These are phyloP conservation scores for Myochromella boudieri DNA, from an alignment of 768 basidiomycete species.

Conservation along the genomic window DNA sequence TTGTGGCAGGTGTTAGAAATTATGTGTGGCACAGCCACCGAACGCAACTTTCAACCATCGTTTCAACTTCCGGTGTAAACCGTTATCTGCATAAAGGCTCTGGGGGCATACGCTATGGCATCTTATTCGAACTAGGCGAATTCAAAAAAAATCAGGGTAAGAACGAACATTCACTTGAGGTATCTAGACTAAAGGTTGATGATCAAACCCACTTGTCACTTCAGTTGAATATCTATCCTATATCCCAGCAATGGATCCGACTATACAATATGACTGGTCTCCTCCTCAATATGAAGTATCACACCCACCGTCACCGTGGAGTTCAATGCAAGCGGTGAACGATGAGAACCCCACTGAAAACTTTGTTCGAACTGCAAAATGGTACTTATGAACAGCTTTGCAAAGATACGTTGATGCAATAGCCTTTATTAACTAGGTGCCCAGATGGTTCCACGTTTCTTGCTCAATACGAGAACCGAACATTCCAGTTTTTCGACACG, in stretches of 20 bases:
- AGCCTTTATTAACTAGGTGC: conserved; percentile 41
- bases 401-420: not conserved
- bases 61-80: too few relatives aligned
- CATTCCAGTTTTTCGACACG: conserved; percentile 56
- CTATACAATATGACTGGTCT: conserved; percentile 11
- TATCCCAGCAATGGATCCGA: not conserved
- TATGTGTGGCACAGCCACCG: too few relatives aligned
- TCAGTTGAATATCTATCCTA: too few relatives aligned
- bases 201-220: too few relatives aligned
- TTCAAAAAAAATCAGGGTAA: too few relatives aligned
- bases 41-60: too few relatives aligned
- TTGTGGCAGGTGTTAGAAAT: too few relatives aligned
- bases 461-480: conserved; percentile 69
- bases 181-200: too few relatives aligned
- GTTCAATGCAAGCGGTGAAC: conserved; percentile 14
- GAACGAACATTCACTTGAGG: too few relatives aligned
- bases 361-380: conserved; percentile 56
- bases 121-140: too few relatives aligned
- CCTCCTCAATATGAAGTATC: conserved; percentile 23
- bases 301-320: conserved; percentile 16
- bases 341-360: conserved; percentile 33
- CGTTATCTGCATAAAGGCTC: too few relatives aligned
- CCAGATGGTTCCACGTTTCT: conserved; percentile 72
- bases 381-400: conserved; percentile 34
- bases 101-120: too few relatives aligned